These are phyloP conservation scores for Citrus cavaleriei DNA, from an alignment of 345 rosid species.

Conservation along the genomic window DNA sequence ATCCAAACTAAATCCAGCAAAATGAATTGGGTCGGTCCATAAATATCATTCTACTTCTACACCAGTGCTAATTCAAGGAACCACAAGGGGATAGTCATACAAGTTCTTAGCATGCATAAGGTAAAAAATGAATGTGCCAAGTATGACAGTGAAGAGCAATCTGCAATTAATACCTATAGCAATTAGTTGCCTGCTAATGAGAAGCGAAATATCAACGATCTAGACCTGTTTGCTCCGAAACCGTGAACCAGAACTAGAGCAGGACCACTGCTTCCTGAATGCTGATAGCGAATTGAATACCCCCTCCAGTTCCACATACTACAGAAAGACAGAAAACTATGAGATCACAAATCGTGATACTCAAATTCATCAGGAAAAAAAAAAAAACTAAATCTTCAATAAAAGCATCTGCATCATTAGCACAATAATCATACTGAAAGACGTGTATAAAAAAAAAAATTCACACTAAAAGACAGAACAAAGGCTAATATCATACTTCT, in stretches of 20 bases:
- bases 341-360: neutral
- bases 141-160: conserved; percentile 10
- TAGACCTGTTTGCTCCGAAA: conserved; percentile 96
- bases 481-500: too few relatives aligned
- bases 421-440: too few relatives aligned
- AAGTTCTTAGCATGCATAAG: neutral
- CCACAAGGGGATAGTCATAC: neutral
- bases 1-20: neutral
- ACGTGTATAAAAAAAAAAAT: too few relatives aligned
- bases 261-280: conserved; percentile 70
- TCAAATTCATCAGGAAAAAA: neutral
- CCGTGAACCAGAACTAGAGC: conserved; percentile 84
- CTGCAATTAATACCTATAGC: conserved; percentile 46
- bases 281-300: conserved; percentile 76
- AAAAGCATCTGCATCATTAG: neutral
- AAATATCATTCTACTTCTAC: neutral
- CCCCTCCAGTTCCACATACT: conserved; percentile 90
- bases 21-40: neutral
- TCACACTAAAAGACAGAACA: too few relatives aligned
- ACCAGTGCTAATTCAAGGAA: neutral
- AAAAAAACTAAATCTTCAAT: neutral
- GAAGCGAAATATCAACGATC: conserved; percentile 51
- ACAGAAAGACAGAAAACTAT: conserved; percentile 11
- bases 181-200: conserved; percentile 47
- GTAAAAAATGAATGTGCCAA: neutral